Conservation (phyloP, 495 filamentous ascomycete genomes). For the Xylaria scruposa region DNA sequence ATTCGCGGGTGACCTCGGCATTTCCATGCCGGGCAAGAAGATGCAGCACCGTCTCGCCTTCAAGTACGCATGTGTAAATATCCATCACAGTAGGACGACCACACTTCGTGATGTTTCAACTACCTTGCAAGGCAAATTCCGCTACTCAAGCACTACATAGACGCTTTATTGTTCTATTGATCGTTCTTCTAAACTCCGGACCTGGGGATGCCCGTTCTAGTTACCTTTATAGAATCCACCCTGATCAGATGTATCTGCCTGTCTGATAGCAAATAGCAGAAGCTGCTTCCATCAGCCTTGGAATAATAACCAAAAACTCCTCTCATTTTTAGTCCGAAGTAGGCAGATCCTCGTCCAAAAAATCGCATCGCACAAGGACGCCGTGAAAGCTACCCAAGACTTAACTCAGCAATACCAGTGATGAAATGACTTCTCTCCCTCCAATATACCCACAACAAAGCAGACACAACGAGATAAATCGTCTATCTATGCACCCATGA, state of each 20-base stretch:
- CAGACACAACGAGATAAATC: not conserved
- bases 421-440: not conserved
- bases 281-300: not conserved
- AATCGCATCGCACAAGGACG: not conserved
- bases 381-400: not conserved
- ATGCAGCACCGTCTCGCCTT: too few species aligned
- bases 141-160: not conserved
- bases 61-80: not conserved
- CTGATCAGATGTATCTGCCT: not conserved
- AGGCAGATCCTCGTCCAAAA: not conserved
- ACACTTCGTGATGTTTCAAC: not conserved
- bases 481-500: not conserved
- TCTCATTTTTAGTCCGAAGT: not conserved
- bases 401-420: not conserved
- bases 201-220: not conserved
- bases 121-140: not conserved
- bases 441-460: not conserved
- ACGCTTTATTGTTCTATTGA: not conserved
- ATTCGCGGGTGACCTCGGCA: too few species aligned
- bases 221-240: not conserved
- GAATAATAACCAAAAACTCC: not conserved
- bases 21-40: too few species aligned
- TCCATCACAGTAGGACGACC: not conserved
- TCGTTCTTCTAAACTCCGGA: not conserved
- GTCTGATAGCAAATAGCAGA: not conserved